Evolutionary conservation across 257 asterid species (phyloP), one percentile per base, ranked within the genome.

Genomic region (Plantago ovata): DNA sequence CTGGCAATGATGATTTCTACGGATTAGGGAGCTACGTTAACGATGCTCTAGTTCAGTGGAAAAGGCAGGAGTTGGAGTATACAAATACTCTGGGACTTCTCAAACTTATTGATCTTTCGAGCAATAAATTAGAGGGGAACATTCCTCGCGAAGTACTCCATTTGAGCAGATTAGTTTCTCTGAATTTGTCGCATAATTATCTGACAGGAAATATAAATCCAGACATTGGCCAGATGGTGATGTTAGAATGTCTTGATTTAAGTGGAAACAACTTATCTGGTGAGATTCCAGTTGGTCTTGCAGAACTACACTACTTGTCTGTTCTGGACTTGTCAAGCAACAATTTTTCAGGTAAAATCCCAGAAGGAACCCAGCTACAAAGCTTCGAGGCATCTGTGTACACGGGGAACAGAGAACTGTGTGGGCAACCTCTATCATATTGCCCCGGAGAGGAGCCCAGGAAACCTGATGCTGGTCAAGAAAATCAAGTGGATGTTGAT

Each of bases 141-240:
- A 50, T 50, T 50, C 55, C 55, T 12, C 55, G 2, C 65, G 53
- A 63, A 39, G 19, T 77, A 16, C 62, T 59, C 3, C 7, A 4
- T 1, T 12, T 76, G 24, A 65, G 28, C 40, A 64, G 48, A 22
- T 15, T 76, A 14, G 6, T 49, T 56, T 72, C 68, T 9, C 48
- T 76, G 60, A 75, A 75, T 20, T 49, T 79, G 18, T 79, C 81
- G 13, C 56, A 68, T 12, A 79, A 75, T 52, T 14, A 24, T 10
- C 24, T 76, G 54, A 49, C 46, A 0, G 77, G 78, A 46, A 46
- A 12, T 10, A 61, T 81, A 14, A 42, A 58, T 43, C 19, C 72
- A 33, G 36, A 63, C 15, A 71, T 77, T 21, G 78, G 21, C 28
- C 32, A 50, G 38, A 50, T 50, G 56, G 10, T 11, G 38, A 50